Percentiles rank a stretch among this genome's conserved stretches.
Conservation (phyloP, 2,329 filamentous ascomycete species). For the Hypoxylon sp. region DNA sequence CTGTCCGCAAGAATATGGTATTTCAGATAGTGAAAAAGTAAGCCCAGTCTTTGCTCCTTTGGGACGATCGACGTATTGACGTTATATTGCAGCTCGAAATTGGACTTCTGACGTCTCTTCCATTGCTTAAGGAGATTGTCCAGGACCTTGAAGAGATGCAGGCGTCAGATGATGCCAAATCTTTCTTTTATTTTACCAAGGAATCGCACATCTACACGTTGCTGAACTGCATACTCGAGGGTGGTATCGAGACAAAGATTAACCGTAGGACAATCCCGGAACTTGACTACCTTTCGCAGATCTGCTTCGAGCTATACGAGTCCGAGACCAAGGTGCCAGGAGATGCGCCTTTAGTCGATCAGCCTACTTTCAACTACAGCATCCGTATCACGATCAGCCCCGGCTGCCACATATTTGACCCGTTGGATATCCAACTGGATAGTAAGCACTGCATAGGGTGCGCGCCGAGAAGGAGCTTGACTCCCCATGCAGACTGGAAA, state of each 20-base stretch:
- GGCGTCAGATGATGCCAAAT: conserved; percentile 92
- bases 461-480: conserved; percentile 89
- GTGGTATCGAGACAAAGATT: conserved; percentile 97
- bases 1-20: conserved; percentile 97
- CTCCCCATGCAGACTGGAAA: conserved; percentile 94
- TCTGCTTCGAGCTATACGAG: conserved; percentile 98
- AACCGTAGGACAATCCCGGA: conserved; percentile 95
- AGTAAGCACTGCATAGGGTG: conserved; percentile 97
- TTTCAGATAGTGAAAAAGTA: conserved; percentile 89
- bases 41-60: conserved; percentile 27
- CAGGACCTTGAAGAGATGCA: conserved; percentile 97
- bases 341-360: conserved; percentile 65
- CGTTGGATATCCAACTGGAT: conserved; percentile 95
- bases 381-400: conserved; percentile 97
- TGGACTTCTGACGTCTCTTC: conserved; percentile 91
- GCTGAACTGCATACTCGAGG: conserved; percentile 97
- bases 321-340: conserved; percentile 78
- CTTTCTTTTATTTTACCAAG: conserved; percentile 99
- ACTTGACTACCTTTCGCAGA: conserved; percentile 96
- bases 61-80: conserved; percentile 37
- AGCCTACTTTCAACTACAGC: conserved; percentile 88
- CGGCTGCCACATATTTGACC: conserved; percentile 96
- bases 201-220: conserved; percentile 99
- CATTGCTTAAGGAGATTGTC: conserved; percentile 95
- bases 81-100: conserved; percentile 79